Conservation (phyloP, 345 rosid genomes). For the Eutrema yunnanense region DNA sequence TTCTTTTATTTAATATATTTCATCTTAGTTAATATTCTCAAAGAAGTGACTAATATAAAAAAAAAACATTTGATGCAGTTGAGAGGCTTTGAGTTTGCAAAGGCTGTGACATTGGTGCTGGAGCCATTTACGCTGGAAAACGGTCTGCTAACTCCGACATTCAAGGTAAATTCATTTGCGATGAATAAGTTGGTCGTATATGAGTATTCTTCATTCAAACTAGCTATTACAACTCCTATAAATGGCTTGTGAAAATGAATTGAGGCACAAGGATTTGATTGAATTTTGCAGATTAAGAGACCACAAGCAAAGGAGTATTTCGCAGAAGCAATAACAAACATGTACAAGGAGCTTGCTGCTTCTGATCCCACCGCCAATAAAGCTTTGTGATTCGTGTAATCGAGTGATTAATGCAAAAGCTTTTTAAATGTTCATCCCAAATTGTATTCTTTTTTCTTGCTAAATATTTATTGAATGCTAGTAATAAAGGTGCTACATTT, state of each 20-base stretch:
- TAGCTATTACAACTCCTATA: not conserved
- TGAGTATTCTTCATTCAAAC: not conserved
- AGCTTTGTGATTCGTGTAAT: conserved; percentile 16
- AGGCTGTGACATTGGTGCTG: conserved; percentile 76
- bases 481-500: conserved; percentile 14
- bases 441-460: conserved; percentile 9
- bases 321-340: conserved; percentile 52
- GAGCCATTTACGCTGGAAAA: conserved; percentile 85
- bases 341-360: conserved; percentile 65
- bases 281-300: conserved; percentile 68
- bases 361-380: conserved; percentile 45
- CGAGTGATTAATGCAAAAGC: not conserved
- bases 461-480: conserved; percentile 10
- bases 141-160: conserved; percentile 87
- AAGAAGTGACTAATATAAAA: not conserved
- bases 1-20: not conserved
- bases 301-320: conserved; percentile 89
- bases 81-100: conserved; percentile 91
- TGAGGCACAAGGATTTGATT: not conserved
- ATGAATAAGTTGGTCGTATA: not conserved
- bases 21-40: not conserved
- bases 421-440: not conserved
- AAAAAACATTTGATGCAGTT: conserved; percentile 15
- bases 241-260: not conserved
- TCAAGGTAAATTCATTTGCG: conserved; percentile 50